Evolutionary conservation across 2,329 filamentous ascomycete genomes (phyloP), one percentile per base, ranked within the genome.

Genomic region (Fusarium newnesense): DNA sequence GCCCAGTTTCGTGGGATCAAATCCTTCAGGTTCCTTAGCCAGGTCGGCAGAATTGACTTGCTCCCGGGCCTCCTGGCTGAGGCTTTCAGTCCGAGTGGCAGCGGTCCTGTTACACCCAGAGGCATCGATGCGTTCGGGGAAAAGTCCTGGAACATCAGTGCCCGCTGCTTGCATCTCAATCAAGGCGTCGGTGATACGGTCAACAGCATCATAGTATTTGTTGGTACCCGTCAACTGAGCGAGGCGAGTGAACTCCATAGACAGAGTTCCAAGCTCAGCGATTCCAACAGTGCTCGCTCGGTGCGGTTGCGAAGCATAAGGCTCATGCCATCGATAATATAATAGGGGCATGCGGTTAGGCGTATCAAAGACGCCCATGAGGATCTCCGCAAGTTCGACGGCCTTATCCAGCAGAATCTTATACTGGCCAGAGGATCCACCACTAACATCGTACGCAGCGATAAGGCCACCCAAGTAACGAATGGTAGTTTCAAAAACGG

Each of bases 401-500:
- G 94, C 93, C 82, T 97, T 96, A 60, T 91, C 89, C 37, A 97
- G 86, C 16, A 97, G 85, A 30, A 92, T 85, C 26, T 87, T 83
- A 77, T 97, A 92, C 19, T 83, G 77, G 42, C 87, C 85, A 12
- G 82, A 77, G 42, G 82, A 76, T 11, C 88, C 90, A 24, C 89
- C 92, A 59, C 93, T 95, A 63, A 98, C 87, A 83, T 98, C 96
- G 80, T 96, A 98, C 11, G 95, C 95, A 43, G 91, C 91, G 46
- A 98, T 79, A 47, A 98, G 84, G 3, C 96, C 96, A 37, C 96
- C 96, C 9, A 98, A 86, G 77, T 98, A 97, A 58, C 96, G 90
- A 78, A 98, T 98, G 16, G 92, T 94, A 2, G 95, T 97, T 82
- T 98, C 95, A 76, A 98, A 98, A 12, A 97, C 87, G n/a, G 94